Evolutionary conservation across 805 yeast genomes (phyloP).

Genomic region (Zygotorulaspora florentina): DNA sequence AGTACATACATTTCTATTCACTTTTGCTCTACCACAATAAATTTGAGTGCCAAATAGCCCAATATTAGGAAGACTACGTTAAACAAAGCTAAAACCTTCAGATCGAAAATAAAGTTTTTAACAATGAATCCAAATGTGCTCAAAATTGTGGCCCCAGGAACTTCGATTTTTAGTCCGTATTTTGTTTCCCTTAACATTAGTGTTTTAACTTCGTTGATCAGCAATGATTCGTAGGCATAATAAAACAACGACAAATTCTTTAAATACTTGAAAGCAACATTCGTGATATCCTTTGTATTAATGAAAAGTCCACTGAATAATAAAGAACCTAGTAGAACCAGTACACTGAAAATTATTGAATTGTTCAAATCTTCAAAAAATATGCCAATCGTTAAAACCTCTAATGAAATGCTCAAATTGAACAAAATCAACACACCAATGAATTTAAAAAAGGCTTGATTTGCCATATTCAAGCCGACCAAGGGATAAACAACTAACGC

Average conservation of each 20-base stretch:
- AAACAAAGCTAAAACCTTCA: conserved; percentile 54
- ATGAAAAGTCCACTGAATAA: conserved; percentile 92
- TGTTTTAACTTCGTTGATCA: conserved; percentile 88
- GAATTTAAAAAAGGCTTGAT: conserved; percentile 67
- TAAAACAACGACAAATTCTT: conserved; percentile 89
- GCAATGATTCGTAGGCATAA: conserved; percentile 89
- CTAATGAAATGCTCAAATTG: conserved; percentile 81
- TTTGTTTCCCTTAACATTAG: conserved; percentile 80
- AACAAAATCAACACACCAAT: conserved; percentile 69
- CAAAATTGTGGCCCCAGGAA: conserved; percentile 95
- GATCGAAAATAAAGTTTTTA: conserved; percentile 66
- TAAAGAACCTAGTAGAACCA: conserved; percentile 77
- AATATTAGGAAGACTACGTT: conserved; percentile 52
- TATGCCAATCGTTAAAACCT: conserved; percentile 83
- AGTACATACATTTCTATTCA: conserved; percentile 24
- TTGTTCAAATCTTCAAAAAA: conserved; percentile 85
- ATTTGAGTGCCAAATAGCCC: conserved; percentile 74
- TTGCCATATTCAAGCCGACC: conserved; percentile 79
- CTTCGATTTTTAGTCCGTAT: conserved; percentile 89
- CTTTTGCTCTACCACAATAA: conserved; percentile 70
- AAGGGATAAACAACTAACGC: conserved; percentile 82
- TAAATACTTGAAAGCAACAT: conserved; percentile 58
- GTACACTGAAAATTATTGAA: conserved; percentile 82
- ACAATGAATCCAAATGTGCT: conserved; percentile 94
- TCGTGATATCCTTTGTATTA: conserved; percentile 65